phyloP scores from a whole-genome alignment of 2,329 filamentous ascomycete genomes.

The Grosmannia clavigera region DNA sequence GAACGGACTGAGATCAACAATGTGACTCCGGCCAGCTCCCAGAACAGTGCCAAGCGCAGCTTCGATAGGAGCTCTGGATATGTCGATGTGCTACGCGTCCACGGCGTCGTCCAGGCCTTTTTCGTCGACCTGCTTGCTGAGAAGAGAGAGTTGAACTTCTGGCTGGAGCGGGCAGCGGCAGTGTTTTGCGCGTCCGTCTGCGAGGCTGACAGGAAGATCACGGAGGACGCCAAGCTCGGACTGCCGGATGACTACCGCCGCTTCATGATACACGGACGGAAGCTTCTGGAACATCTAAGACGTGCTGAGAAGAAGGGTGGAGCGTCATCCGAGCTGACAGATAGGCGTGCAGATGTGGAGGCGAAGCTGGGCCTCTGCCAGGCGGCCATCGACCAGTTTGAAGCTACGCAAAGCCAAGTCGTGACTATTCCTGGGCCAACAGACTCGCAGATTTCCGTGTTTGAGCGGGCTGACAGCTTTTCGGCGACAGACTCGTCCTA shows the following conservation, averaged over 20 bases:
- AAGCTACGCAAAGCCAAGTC: constrained; percentile 25
- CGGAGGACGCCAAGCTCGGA: constrained; percentile 27
- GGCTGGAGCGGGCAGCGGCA: constrained; percentile 34
- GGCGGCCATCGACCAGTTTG: constrained; percentile 27
- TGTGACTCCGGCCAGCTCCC: constrained; percentile 27
- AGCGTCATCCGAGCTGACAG: constrained; percentile 5
- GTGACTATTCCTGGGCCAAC: constrained; percentile 17
- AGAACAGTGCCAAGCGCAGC: constrained; percentile 22
- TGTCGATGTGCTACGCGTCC: constrained; percentile 37
- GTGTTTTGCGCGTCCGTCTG: constrained; percentile 39
- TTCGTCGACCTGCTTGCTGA: constrained; percentile 34
- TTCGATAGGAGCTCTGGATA: constrained; percentile 30
- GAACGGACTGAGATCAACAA: constrained; percentile 35
- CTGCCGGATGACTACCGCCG: constrained; percentile 40
- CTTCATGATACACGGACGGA: constrained; percentile 38
- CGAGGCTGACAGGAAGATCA: constrained; percentile 29
- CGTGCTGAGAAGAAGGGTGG: constrained; percentile 21
- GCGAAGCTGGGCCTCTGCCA: constrained; percentile 17
- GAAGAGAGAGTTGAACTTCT: constrained; percentile 28
- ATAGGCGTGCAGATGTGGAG: background rate
- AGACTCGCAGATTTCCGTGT: constrained; percentile 30
- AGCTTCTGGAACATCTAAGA: constrained; percentile 30
- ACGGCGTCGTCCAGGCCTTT: constrained; percentile 40
- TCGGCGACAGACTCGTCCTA: constrained; percentile 33
- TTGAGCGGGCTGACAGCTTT: constrained; percentile 35